Base-by-base conservation (phyloP, 2,329 filamentous ascomycete genomes). In the Metarhizium rileyi region DNA sequence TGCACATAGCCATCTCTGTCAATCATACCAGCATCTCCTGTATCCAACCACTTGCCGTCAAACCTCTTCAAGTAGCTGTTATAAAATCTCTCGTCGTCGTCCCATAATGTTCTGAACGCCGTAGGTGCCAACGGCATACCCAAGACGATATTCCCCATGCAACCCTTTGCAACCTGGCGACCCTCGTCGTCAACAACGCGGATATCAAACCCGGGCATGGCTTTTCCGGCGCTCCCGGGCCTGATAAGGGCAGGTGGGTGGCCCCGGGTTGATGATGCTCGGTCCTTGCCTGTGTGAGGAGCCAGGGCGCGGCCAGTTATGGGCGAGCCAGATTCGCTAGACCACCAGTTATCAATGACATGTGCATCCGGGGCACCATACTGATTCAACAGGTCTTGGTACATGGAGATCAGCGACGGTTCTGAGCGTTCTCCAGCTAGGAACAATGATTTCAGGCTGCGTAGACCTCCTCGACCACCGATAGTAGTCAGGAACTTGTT, bases 141-240 rank as follows among this genome's bases (percentile, higher is more conserved):
- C 47, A 97, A 74, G 9, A 96, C 90, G 53, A 96, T 93, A 63
- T 96, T 96, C 0, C 90, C 91, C 87, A 94, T 95, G 22, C 70
- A 80, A 1, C 86, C 87, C 27, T 68, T 72, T n/a, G 76, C 65
- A 0, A 94, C 73, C 62, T 90, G 84, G 1, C 76, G 74, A 5
- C 90, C 90, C 0, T 80, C 71, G 59, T 96, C 90, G 62, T 95
- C 82, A 3, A 96, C 89, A 14, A 91, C 76, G 16, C 84, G 78
- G 3, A 96, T 85, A 58, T 95, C 87, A 59, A 95, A 96, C 0
- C 90, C 91, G 0, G 90, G 90, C 83, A 94, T 89, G 0, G 90
- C 79, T 63, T 95, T 93, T 0, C 90, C 90, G 5, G 90, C 91
- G 52, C 87, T 91, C 1, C 91, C 91, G 1, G 90, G 87, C 58